A percentile compares a stretch with the other conserved stretches of the same genome.
Conservation (phyloP, 73 alveolate species). For the Tetrahymena malaccensis region DNA sequence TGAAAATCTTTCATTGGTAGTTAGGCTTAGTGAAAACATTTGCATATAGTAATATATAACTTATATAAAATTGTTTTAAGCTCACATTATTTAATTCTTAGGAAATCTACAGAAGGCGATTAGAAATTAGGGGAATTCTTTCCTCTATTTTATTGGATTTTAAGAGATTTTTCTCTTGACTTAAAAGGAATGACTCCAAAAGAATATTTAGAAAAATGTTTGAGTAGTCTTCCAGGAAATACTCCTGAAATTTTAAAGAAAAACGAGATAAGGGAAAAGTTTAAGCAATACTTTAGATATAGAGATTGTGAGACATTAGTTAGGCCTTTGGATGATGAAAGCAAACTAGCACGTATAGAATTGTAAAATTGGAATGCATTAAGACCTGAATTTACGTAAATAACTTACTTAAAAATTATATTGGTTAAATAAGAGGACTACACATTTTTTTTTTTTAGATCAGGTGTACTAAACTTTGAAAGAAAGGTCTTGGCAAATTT, state of each 20-base stretch:
- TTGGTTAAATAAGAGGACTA: too few relatives aligned
- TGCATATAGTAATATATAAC: constrained; percentile 15
- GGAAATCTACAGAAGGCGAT: constrained; percentile 47
- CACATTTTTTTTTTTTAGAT: constrained; percentile 24
- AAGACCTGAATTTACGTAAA: constrained; percentile 44
- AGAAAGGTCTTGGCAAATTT: constrained; percentile 53
- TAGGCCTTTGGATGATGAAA: constrained; percentile 81
- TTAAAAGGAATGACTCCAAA: constrained; percentile 69
- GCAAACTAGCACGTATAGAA: constrained; percentile 74
- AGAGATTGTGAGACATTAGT: constrained; percentile 86
- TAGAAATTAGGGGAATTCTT: constrained; percentile 65
- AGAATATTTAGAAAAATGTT: constrained; percentile 80
- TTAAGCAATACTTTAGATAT: constrained; percentile 72
- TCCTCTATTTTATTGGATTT: constrained; percentile 86
- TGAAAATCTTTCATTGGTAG: constrained; percentile 77
- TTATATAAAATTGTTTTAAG: background rate
- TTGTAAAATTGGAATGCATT: constrained; percentile 60
- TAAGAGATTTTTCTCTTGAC: constrained; percentile 83
- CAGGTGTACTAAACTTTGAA: constrained; percentile 58
- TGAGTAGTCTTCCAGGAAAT: constrained; percentile 51
- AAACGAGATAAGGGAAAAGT: constrained; percentile 71
- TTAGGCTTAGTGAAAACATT: constrained; percentile 72
- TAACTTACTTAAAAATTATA: background rate
- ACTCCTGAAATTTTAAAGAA: constrained; percentile 66
- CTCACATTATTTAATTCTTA: background rate